Percentiles rank a stretch among this genome's conserved stretches.
Conservation (phyloP, 2,329 filamentous ascomycete genomes). For the Erysiphe pisi region DNA sequence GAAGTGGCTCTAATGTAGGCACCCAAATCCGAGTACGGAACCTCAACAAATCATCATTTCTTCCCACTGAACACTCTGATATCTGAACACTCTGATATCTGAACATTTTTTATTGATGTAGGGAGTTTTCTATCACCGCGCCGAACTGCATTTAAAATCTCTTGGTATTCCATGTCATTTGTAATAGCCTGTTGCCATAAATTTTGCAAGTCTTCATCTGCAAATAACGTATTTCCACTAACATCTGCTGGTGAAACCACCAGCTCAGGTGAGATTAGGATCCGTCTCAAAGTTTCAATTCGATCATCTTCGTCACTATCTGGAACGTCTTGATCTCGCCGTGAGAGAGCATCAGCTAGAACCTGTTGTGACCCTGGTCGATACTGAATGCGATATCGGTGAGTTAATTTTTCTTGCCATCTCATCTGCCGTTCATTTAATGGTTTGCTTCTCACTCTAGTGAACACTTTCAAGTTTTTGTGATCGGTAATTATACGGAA, state of each 20-base stretch:
- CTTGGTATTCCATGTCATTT: neutral
- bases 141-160: neutral
- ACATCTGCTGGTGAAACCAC: neutral
- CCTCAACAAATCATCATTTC: neutral
- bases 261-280: conserved; percentile 3
- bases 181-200: neutral
- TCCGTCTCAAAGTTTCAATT: neutral
- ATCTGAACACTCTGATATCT: neutral
- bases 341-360: neutral
- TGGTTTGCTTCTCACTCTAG: neutral
- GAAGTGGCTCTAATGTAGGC: neutral
- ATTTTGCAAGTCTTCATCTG: neutral
- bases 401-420: neutral
- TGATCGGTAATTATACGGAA: conserved; percentile 1
- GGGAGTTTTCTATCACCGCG: neutral
- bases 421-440: neutral
- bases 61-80: conserved; percentile 1
- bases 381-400: conserved; percentile 9
- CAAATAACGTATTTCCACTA: neutral
- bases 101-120: neutral
- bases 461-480: conserved; percentile 9
- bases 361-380: neutral
- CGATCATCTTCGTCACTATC: neutral
- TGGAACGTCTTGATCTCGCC: neutral
- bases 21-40: neutral